These are phyloP conservation scores for Galerina sulciceps DNA, from an alignment of 768 basidiomycete species.

Conservation along the genomic window DNA sequence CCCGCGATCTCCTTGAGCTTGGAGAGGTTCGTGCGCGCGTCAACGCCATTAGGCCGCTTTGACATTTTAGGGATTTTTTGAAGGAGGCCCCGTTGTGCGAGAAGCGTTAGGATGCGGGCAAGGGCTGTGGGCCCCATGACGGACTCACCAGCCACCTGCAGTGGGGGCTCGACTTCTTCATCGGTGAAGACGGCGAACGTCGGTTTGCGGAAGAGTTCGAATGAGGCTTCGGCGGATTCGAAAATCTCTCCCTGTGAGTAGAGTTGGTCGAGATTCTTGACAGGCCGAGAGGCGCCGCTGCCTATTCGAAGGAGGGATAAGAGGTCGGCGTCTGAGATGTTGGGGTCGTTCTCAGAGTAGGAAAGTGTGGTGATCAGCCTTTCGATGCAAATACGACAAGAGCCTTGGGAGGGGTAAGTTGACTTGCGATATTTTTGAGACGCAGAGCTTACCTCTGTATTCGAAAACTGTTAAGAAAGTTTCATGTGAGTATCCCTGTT, in stretches of 20 bases:
- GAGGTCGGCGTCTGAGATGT: neutral
- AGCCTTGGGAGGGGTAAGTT: slow-evolving; percentile 22
- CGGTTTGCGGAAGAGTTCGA: slow-evolving; percentile 25
- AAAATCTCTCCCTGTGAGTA: neutral
- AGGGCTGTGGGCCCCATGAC: too few species aligned
- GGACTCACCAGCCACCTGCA: too few species aligned
- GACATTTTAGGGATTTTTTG: slow-evolving; percentile 7
- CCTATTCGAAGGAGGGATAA: too few species aligned
- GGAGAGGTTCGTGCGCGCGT: slow-evolving; percentile 14
- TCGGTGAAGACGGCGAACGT: slow-evolving; percentile 16
- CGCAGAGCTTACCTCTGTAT: too few species aligned
- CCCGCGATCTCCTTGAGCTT: slow-evolving; percentile 29
- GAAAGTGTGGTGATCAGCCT: slow-evolving; percentile 29
- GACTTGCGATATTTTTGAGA: too few species aligned
- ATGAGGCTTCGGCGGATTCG: slow-evolving; percentile 15
- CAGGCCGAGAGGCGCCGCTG: too few species aligned
- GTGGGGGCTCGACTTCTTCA: slow-evolving; percentile 15
- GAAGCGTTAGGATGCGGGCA: slow-evolving; percentile 12
- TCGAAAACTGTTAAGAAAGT: too few species aligned
- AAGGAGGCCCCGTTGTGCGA: slow-evolving; percentile 30
- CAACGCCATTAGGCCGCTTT: slow-evolving; percentile 20
- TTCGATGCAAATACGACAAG: slow-evolving; percentile 28
- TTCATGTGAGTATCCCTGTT: too few species aligned
- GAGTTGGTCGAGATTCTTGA: too few species aligned
- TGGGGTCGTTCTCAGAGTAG: slow-evolving; percentile 14